These are phyloP conservation scores for Dimargaris xerosporica DNA, from an alignment of 192 early-diverging fungal species.

Conservation along the genomic window DNA sequence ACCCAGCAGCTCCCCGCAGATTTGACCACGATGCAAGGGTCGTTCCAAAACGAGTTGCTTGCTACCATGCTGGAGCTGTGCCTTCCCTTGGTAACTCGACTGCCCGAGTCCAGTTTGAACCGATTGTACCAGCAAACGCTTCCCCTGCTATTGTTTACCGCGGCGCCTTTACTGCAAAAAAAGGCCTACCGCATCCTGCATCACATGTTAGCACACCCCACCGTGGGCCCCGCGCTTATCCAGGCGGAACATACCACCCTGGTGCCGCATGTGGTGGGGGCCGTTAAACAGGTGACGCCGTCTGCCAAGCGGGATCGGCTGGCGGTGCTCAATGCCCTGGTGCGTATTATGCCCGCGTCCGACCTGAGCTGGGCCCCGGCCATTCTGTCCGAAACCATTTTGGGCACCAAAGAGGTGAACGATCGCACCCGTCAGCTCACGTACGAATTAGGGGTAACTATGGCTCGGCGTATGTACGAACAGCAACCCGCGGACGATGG, in stretches of 20 bases:
- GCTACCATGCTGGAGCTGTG: constrained; percentile 84
- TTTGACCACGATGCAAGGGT: neutral
- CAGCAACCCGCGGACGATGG: constrained; percentile 35
- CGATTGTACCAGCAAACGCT: constrained; percentile 29
- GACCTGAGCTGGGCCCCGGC: constrained; percentile 78
- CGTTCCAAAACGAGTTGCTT: constrained; percentile 31
- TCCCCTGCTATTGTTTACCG: constrained; percentile 40
- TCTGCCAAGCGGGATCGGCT: constrained; percentile 77
- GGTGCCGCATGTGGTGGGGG: constrained; percentile 28
- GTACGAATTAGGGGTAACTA: constrained; percentile 70
- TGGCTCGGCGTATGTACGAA: constrained; percentile 81
- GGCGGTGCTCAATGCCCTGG: constrained; percentile 42
- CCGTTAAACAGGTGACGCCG: constrained; percentile 45
- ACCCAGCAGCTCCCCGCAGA: constrained; percentile 33
- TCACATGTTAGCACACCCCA: constrained; percentile 31
- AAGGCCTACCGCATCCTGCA: constrained; percentile 85
- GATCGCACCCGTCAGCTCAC: constrained; percentile 72
- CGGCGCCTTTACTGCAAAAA: constrained; percentile 73
- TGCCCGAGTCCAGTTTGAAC: constrained; percentile 53
- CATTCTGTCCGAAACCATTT: constrained; percentile 78
- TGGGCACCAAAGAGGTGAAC: constrained; percentile 84
- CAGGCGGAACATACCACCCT: constrained; percentile 22
- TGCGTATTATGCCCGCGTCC: constrained; percentile 40
- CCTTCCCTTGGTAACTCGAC: constrained; percentile 51
- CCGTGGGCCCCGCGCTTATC: constrained; percentile 21